Percentiles rank a stretch among this genome's conserved stretches.
Conservation (phyloP, 169 alveolate genomes). For the Eimeria falciformis region DNA sequence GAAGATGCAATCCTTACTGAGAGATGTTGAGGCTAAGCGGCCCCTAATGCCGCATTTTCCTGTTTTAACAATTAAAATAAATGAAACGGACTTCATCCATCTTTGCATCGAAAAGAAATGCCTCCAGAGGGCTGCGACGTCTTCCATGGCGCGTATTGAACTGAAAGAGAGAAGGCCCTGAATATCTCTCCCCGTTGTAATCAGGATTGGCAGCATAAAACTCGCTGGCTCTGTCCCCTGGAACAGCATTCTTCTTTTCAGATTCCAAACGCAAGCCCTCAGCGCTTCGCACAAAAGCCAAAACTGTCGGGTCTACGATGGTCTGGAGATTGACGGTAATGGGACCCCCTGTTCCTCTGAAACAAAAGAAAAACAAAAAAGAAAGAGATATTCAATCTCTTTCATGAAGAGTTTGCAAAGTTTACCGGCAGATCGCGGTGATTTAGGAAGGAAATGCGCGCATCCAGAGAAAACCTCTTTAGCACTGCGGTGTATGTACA, state of each 20-base stretch:
- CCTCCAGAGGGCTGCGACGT: constrained; percentile 24
- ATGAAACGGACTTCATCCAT: neutral
- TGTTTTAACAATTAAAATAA: no score
- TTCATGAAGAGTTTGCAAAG: no score
- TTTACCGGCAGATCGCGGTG: no score
- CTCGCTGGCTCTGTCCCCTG: neutral
- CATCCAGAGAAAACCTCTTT: no score
- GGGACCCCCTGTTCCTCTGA: neutral
- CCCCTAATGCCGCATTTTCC: no score
- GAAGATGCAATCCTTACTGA: no score
- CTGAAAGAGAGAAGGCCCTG: constrained; percentile 18
- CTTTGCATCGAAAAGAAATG: neutral
- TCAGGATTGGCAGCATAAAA: neutral
- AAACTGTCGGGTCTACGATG: neutral
- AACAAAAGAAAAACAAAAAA: neutral
- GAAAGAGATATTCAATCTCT: no score
- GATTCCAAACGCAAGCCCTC: constrained; percentile 9
- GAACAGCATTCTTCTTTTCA: neutral
- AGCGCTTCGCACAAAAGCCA: neutral
- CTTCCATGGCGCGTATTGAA: neutral
- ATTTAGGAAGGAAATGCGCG: no score
- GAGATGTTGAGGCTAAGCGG: no score
- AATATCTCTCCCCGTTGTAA: neutral
- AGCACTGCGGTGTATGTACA: no score
- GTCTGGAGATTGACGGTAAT: neutral